Percentiles rank a stretch among this genome's conserved stretches.
These are phyloP conservation scores for Samsoniella hepiali DNA, from an alignment of 2,329 filamentous ascomycete species.

Conservation along the genomic window DNA sequence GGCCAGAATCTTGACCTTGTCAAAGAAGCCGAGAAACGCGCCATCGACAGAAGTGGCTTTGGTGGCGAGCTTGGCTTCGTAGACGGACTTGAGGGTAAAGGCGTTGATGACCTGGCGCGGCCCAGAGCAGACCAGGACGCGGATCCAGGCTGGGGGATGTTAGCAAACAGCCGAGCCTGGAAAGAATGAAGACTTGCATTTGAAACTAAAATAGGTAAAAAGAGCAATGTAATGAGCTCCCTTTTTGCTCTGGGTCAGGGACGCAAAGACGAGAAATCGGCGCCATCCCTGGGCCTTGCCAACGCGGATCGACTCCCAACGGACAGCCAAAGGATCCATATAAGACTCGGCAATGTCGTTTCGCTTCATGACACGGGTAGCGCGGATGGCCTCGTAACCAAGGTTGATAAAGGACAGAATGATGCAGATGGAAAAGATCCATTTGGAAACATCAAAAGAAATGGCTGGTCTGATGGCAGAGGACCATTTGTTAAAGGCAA, in stretches of 20 bases:
- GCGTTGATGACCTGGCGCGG: constrained; percentile 90
- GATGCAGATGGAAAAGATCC: constrained; percentile 93
- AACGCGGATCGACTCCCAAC: constrained; percentile 77
- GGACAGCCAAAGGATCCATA: constrained; percentile 80
- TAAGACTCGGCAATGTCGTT: constrained; percentile 90
- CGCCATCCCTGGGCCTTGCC: constrained; percentile 76
- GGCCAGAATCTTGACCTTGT: constrained; percentile 73
- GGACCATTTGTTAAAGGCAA: constrained; percentile 87
- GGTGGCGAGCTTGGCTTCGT: constrained; percentile 67
- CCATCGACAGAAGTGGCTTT: constrained; percentile 53
- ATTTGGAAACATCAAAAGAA: constrained; percentile 75
- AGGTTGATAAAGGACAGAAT: constrained; percentile 85
- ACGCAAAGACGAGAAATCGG: constrained; percentile 88
- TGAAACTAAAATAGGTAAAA: constrained; percentile 81
- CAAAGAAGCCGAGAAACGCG: constrained; percentile 71
- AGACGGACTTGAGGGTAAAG: constrained; percentile 81
- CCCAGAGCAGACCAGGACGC: constrained; percentile 84
- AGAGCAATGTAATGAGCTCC: constrained; percentile 86
- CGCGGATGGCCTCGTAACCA: constrained; percentile 74
- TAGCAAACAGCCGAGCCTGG: constrained; percentile 13
- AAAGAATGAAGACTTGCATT: constrained; percentile 45
- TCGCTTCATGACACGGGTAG: constrained; percentile 74
- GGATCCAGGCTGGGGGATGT: constrained; percentile 66
- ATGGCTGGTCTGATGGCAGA: constrained; percentile 77
- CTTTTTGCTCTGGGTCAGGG: constrained; percentile 87